Base-by-base conservation (phyloP, 2,329 filamentous ascomycete species). In the Helotiales sp. region DNA sequence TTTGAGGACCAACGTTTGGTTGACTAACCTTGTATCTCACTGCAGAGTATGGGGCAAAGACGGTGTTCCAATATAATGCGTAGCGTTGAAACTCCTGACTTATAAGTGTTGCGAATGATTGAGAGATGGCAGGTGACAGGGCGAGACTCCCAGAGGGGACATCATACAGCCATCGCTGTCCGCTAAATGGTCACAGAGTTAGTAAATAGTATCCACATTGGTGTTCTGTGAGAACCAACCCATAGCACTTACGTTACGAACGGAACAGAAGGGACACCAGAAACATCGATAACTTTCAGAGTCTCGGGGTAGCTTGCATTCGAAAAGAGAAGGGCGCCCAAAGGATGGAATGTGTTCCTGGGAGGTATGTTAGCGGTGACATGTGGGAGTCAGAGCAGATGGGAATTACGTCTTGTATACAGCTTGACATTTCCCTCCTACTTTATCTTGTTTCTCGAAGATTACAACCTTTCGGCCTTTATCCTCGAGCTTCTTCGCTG, bases 401-500 rank as follows among this genome's bases (percentile, higher is more conserved):
- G 20, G 8, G 30, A 22, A 34, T 7, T 49, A 64, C 61, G 24
- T 30, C 32, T 57, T 37, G 28, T 65, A 61, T 10, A 65, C 55
- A 17, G 57, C 63, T 20, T 65, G 63, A n/a, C 55, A 61, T 52
- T 65, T 65, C 13, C 63, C 63, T 34, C 63, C 63, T 8, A 65
- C 40, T 11, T n/a, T 13, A 22, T 15, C 57, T 52, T 65, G 63
- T 20, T 61, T 65, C 45, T 61, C 63, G 34, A 65, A 61, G 3
- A 65, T 50, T 0, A 61, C 57, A 22, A 57, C 43, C 17, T 45
- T 61, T 26, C 43, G 24, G 8, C 63, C 55, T 28, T 54, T 61
- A 15, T 40, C 45, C 26, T 65, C 63, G n/a, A 65, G 63, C 7
- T 52, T 34, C 45, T 57, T 57, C 13, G 63, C 63, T 8, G 63